A percentile compares a stretch with the other conserved stretches of the same genome.
These are phyloP conservation scores for Bacterosira constricta DNA, from an alignment of 108 stramenopile genomes.

Conservation along the genomic window DNA sequence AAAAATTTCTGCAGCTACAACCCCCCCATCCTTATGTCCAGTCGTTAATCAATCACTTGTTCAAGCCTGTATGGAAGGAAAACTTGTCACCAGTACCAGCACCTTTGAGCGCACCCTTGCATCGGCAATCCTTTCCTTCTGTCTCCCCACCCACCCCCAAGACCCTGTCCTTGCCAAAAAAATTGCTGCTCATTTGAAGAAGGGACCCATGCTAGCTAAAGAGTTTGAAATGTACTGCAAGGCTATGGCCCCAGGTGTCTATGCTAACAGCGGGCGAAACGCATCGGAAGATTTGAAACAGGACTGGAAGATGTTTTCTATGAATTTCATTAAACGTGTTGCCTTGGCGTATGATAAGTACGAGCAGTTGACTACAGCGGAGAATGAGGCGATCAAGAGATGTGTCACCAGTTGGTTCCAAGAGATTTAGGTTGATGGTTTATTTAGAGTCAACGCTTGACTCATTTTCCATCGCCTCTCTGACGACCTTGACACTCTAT, in stretches of 20 bases:
- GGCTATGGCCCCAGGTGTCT: slow-evolving; percentile 20
- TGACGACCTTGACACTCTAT: no score
- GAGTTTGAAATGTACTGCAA: slow-evolving; percentile 35
- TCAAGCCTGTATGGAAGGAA: slow-evolving; percentile 21
- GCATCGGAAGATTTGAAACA: slow-evolving; percentile 27
- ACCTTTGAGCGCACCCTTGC: slow-evolving; percentile 22
- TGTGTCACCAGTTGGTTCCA: neutral
- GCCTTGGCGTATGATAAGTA: neutral
- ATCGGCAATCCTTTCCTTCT: slow-evolving; percentile 37
- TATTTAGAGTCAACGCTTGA: slow-evolving; percentile 12
- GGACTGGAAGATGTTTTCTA: slow-evolving; percentile 30
- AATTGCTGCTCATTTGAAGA: slow-evolving; percentile 21
- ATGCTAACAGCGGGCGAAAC: neutral
- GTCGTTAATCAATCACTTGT: slow-evolving; percentile 16
- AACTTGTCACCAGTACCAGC: neutral
- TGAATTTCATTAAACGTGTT: slow-evolving; percentile 9
- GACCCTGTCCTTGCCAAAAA: slow-evolving; percentile 28
- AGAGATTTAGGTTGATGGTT: neutral
- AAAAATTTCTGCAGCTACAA: neutral
- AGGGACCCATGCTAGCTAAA: slow-evolving; percentile 20
- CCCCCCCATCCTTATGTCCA: slow-evolving; percentile 21
- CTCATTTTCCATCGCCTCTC: neutral
- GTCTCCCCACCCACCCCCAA: slow-evolving; percentile 34
- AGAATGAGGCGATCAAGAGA: neutral
- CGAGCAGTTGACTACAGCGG: neutral